Evolutionary conservation across 1,139 yeast genomes (phyloP), one percentile per base, ranked within the genome.

Genomic region (Hanseniaspora sp.): DNA sequence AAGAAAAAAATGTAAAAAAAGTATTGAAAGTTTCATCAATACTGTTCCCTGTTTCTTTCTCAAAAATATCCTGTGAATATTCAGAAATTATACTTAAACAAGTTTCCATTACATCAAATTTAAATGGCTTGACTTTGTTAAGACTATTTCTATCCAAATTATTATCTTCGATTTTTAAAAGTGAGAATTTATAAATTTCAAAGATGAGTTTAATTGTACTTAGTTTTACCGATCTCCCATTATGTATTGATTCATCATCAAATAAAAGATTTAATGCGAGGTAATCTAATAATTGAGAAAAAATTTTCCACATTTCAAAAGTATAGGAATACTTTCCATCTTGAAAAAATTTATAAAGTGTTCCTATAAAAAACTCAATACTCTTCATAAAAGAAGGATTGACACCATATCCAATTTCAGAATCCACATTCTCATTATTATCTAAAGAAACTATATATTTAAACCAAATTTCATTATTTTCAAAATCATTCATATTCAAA

Each of bases 381-480:
- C n/a, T 41, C 17, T 41, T 41, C 9, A 41, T 7, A 11, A 41
- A 23, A 12, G 8, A 6, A 28, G 31, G 17, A 6, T 29, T 7
- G 23, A 41, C 13, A 13, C 45, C 45, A 41, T 28, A 29, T 5
- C 9, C 13, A 13, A 7, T 12, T 15, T 23, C 45, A 28, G 15
- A 41, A 11, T 12, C 6, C 13, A 23, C 33, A 12, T 3, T 15
- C 2, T 11, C 9, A 13, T 8, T 11, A 1, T 41, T 15, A 5
- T 41, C 11, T 1, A 4, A 28, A 12, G 7, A 11, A 5, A 12
- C 33, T 5, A 28, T 9, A 41, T 28, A 29, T 58, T 75, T 77
- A 1, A 65, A 63, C 80, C 80, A 76, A 37, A 75, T 67, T 56
- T 71, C 69, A 48, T 71, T 68, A 13, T 68, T 62, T 23, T 12